These are phyloP conservation scores for Iris pallida DNA, from an alignment of 116 monocot genomes.

Conservation along the genomic window DNA sequence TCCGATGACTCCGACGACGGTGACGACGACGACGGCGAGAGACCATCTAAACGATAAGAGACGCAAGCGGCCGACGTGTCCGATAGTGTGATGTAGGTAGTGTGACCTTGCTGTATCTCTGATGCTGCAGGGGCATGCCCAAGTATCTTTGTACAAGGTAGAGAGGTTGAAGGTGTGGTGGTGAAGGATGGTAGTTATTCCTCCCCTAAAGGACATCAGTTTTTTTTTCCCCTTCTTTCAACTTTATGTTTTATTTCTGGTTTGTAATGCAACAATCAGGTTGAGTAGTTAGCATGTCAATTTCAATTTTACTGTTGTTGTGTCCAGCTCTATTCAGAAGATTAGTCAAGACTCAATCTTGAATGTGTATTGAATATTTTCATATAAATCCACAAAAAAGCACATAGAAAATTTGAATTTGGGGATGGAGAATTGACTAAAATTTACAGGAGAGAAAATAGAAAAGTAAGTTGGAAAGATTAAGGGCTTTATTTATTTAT, in stretches of 20 bases:
- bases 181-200: not conserved
- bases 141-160: not conserved
- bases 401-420: too few species aligned
- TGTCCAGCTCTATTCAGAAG: too few species aligned
- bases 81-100: not conserved
- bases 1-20: not conserved
- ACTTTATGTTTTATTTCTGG: not conserved
- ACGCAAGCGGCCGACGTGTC: not conserved
- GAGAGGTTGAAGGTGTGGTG: not conserved
- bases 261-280: not conserved
- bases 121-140: not conserved
- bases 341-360: too few species aligned
- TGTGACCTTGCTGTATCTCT: not conserved
- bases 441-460: too few species aligned
- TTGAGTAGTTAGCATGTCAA: too few species aligned
- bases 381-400: too few species aligned
- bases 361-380: too few species aligned
- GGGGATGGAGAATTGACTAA: too few species aligned
- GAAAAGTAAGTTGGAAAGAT: too few species aligned
- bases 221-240: not conserved
- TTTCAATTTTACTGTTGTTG: too few species aligned
- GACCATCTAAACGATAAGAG: slow-evolving; percentile 12
- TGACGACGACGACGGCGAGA: slow-evolving; percentile 1
- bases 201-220: not conserved
- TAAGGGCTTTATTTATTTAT: too few species aligned